Base-by-base conservation (phyloP, 2,329 filamentous ascomycete species). In the Aspergillus felis region DNA sequence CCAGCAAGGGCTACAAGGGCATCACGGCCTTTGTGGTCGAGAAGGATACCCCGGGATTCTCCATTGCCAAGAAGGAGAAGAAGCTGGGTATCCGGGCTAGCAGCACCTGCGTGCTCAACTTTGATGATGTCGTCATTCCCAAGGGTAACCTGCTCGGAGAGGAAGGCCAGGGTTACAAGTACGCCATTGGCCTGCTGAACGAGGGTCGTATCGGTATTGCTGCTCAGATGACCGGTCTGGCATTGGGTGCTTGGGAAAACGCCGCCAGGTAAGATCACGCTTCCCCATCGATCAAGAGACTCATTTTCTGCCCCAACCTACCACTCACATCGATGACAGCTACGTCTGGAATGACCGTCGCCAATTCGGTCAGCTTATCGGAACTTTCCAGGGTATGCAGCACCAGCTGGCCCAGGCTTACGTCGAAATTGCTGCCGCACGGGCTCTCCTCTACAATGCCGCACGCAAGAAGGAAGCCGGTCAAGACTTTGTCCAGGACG, bases 61-160 rank as follows among this genome's bases (percentile, higher is more conserved):
- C 85, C 60, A 95, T 99, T 70, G 92, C 94, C 44, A 99, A 99
- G 85, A 99, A 99, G 82, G 94, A 99, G 83, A 97, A 97, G 88
- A 99, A 99, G 82, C 87, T 99, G 51, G 94, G 94, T 58, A 99
- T 99, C 79, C 88, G 85, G 71, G 94, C 94, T 54, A 95, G 90
- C 79, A 95, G 90, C 79, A 99, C 94, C 32, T 99, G 94, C 77
- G 93, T 97, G 62, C 83, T 99, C 75, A 97, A 91, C 82, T 96
- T 99, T 68, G 94, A 99, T 77, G 94, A 99, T 69, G 92, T 97
- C 53, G 85, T 93, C 70, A 84, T 99, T 42, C 92, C 94, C 60
- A 88, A 87, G 76, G 90, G 88, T 70, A 95, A 96, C 75, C 79
- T 99, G 17, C 84, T 99, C 0, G 94, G 94, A 61, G 84, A 92